Evolutionary conservation across 345 rosid genomes (phyloP), one percentile per base, ranked within the genome.

Genomic region (Psidium guajava): DNA sequence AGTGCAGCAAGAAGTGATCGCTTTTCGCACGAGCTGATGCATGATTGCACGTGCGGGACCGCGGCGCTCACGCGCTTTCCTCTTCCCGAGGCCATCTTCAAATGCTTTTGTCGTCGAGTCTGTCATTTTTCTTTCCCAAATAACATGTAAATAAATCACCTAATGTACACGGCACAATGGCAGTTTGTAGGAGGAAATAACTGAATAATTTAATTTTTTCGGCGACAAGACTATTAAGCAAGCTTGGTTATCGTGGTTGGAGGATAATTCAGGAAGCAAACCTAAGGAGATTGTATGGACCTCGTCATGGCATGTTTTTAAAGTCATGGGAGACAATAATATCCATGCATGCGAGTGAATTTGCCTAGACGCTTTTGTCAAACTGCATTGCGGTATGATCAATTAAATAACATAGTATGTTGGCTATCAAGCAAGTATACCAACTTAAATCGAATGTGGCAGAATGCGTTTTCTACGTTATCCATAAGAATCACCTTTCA

Each of bases 1-100:
- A 25, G 12, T 27, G 69, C 36, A 11, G 49, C 55, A 58, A 49
- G 74, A 82, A 82, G 81, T 86, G 83, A 82, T 86, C 83, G 27
- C 85, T 16, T 75, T 84, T 25, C 53, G 83, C n/a, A 81, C 55
- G 85, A 84, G 56, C 86, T 83, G 57, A 64, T 56, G 59, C 83
- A 74, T 83, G 28, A 44, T 83, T 80, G 74, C 55, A 16, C 54
- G 36, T 1, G 1, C 6, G 6, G 74, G 74, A 40, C 74, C 74
- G 74, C 2, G 44, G 32, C 47, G 2, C 18, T 18, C 47, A 11
- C 24, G 2, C 24, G 24, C 6, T 69, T 69, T 69, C 47, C 24
- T 18, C 44, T 69, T 18, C 24, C 77, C 3, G 24, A 18, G 10
- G 77, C 24, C 77, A 32, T 69, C 77, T 16, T 18, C 47, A 18